Evolutionary conservation across 2,329 filamentous ascomycete genomes (phyloP).

Genomic region (Metarhizium album): DNA sequence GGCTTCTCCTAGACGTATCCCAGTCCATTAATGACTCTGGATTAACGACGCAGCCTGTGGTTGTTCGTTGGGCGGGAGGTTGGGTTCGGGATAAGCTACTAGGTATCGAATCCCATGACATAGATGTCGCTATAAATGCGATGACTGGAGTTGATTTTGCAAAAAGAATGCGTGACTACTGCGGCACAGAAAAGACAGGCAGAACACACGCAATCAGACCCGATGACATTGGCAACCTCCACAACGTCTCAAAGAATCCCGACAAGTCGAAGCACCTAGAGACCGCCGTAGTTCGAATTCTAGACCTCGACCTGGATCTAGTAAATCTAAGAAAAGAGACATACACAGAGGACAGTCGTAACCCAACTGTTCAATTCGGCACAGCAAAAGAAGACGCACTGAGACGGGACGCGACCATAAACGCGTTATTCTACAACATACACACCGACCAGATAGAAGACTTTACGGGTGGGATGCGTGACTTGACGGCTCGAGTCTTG

Average conservation of each 20-base stretch:
- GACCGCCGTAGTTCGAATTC: conserved; percentile 9
- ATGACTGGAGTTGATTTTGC: conserved; percentile 76
- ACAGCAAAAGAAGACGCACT: conserved; percentile 83
- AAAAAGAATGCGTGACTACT: conserved; percentile 56
- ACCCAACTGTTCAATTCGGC: conserved; percentile 56
- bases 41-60: conserved; percentile 40
- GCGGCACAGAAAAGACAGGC: conserved; percentile 27
- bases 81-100: conserved; percentile 84
- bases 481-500: conserved; percentile 64
- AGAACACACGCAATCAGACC: conserved; percentile 3
- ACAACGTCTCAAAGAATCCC: conserved; percentile 9
- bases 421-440: conserved; percentile 92
- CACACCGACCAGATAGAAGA: conserved; percentile 73
- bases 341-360: conserved; percentile 57
- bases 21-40: conserved; percentile 41
- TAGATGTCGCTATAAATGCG: conserved; percentile 74
- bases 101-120: conserved; percentile 62
- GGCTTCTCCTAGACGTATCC: conserved; percentile 76
- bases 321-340: conserved; percentile 91
- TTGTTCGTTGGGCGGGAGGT: conserved; percentile 71
- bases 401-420: conserved; percentile 84
- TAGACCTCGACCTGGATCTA: conserved; percentile 45
- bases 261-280: conserved; percentile 11
- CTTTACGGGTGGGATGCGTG: conserved; percentile 66
- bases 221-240: conserved; percentile 3